These are phyloP conservation scores for Mucuna pruriens DNA, from an alignment of 306 rosid species.

Conservation along the genomic window DNA sequence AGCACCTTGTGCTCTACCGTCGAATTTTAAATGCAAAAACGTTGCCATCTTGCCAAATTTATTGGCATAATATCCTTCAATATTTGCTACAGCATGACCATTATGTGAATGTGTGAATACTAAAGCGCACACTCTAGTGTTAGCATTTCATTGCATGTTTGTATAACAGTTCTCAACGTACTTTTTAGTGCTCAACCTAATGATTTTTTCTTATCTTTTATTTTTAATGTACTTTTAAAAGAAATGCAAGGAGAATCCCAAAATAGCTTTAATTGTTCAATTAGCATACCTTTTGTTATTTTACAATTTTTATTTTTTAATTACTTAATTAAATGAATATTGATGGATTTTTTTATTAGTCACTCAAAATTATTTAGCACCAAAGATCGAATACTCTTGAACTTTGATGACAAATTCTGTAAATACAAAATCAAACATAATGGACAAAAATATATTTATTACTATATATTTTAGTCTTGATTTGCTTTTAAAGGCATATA, in stretches of 20 bases:
- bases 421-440: background rate
- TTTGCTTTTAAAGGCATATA: background rate
- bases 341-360: background rate
- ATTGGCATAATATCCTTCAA: background rate
- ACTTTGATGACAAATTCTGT: background rate
- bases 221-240: no score
- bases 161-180: no score
- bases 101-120: background rate
- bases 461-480: background rate
- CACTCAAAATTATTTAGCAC: background rate
- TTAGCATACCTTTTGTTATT: background rate
- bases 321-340: background rate
- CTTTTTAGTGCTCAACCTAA: no score
- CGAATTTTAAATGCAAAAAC: constrained; percentile 2
- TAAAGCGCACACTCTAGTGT: background rate
- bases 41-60: background rate
- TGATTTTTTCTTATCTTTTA: no score
- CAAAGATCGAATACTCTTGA: no score
- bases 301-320: background rate
- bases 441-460: background rate
- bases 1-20: constrained; percentile 33
- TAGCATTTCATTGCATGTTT: no score
- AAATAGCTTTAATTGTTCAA: background rate
- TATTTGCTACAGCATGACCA: background rate
- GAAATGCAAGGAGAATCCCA: no score